Evolutionary conservation across 495 filamentous ascomycete species (phyloP), one percentile per base, ranked within the genome.

Genomic region (Jackrogersella minutella): DNA sequence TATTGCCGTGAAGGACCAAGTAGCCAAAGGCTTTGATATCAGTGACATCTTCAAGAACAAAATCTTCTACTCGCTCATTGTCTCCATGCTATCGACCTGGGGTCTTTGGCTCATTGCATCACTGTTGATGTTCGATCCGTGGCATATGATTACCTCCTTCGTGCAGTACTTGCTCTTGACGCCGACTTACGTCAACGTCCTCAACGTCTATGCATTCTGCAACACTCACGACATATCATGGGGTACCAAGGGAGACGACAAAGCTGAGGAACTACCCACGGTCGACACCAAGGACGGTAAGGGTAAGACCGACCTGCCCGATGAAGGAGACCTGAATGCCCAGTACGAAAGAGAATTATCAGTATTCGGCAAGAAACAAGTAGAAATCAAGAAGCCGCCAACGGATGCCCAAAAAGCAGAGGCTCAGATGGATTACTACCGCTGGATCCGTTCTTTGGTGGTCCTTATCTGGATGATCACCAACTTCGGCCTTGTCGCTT

Each of bases 131-230:
- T 88, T 99, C 77, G 96, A 99, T 75, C 96, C 96, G 1, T 99
- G 93, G 93, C 96, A 99, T 77, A 97, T 99, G 91, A 85, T 97
- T 79, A 99, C 95, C 24, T 91, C 86, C 31, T 93, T 97, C 78
- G 80, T 97, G 46, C 96, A 99, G 86, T 99, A 99, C 76, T 88
- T 99, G 58, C 87, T 98, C 34, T 85, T 99, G 47, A 96, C 93
- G 0, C 93, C 93, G 0, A 96, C 92, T 10, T 97, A 96, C 79
- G 93, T 96, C 82, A 97, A 97, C 77, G 92, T 97, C 55, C 87
- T 97, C 68, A 97, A 97, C 80, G 93, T 97, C 65, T 97, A 97
- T 77, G 93, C 93, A 64, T 97, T 97, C 82, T 97, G 93, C 77
- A 97, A 97, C 76, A 97, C 93, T 19, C 93, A 97, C 82, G 93